These are phyloP conservation scores for Paragyromitra xinjiangensis DNA, from an alignment of 495 filamentous ascomycete species.

Conservation along the genomic window DNA sequence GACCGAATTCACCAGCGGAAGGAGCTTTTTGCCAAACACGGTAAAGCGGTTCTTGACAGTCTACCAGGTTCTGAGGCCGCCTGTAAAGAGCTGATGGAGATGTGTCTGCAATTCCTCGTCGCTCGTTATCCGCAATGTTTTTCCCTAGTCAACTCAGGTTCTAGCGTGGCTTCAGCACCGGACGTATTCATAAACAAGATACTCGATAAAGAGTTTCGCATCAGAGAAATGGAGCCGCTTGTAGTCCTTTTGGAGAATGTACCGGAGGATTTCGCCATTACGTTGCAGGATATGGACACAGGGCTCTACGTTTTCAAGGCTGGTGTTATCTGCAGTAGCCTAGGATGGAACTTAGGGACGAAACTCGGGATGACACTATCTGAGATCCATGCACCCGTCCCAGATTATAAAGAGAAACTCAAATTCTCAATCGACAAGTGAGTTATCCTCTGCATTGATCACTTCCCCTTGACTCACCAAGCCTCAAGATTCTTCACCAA, in stretches of 20 bases:
- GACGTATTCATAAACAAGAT: constrained; percentile 74
- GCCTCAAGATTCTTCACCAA: constrained; percentile 76
- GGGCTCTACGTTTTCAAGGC: constrained; percentile 82
- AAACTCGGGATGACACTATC: constrained; percentile 79
- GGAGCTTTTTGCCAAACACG: constrained; percentile 71
- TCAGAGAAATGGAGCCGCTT: constrained; percentile 72
- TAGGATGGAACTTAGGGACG: constrained; percentile 81
- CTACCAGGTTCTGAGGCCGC: constrained; percentile 83
- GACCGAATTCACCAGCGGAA: constrained; percentile 75
- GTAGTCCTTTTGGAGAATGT: constrained; percentile 81
- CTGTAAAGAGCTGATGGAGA: constrained; percentile 91
- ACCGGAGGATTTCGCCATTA: constrained; percentile 87
- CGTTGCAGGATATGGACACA: constrained; percentile 73
- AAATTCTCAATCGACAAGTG: constrained; percentile 85
- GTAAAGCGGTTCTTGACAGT: constrained; percentile 70
- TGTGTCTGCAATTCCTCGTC: constrained; percentile 80
- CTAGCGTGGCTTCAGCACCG: not conserved
- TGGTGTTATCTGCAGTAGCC: constrained; percentile 77
- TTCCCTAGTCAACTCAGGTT: constrained; percentile 62
- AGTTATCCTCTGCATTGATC: constrained; percentile 24
- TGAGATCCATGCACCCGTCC: constrained; percentile 79
- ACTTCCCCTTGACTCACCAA: constrained; percentile 3
- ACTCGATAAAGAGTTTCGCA: constrained; percentile 69
- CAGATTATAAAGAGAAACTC: constrained; percentile 93
- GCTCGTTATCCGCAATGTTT: constrained; percentile 85